phyloP scores from a whole-genome alignment of 1,139 yeast species.

The Taiozyma sp. region DNA sequence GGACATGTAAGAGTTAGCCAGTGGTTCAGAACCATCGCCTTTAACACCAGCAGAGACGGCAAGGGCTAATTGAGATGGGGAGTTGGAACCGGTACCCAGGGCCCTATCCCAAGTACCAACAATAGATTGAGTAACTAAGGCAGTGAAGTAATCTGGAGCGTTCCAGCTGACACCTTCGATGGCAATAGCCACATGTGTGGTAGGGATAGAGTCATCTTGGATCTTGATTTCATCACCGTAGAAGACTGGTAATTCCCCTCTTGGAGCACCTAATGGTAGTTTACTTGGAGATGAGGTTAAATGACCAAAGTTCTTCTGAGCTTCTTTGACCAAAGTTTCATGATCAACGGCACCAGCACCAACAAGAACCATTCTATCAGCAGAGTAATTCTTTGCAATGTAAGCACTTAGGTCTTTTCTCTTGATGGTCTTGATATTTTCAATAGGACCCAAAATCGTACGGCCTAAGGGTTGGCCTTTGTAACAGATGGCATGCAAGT shows the following conservation, averaged over 20 bases:
- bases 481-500: slow-evolving; percentile 88
- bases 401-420: slow-evolving; percentile 74
- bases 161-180: slow-evolving; percentile 99
- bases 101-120: slow-evolving; percentile 98
- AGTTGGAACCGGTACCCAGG: slow-evolving; percentile 66
- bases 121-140: slow-evolving; percentile 93
- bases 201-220: slow-evolving; percentile 79
- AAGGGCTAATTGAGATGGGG: slow-evolving; percentile 75
- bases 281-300: slow-evolving; percentile 63
- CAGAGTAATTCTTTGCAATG: slow-evolving; percentile 83
- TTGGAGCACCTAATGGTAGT: slow-evolving; percentile 68
- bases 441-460: slow-evolving; percentile 95
- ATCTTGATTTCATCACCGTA: slow-evolving; percentile 83
- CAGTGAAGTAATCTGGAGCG: slow-evolving; percentile 92
- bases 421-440: slow-evolving; percentile 76
- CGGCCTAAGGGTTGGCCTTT: slow-evolving; percentile 92
- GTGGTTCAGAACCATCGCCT: slow-evolving; percentile 36
- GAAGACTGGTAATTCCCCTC: slow-evolving; percentile 76
- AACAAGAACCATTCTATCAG: slow-evolving; percentile 95
- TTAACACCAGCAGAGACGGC: slow-evolving; percentile 59
- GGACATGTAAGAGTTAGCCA: slow-evolving; percentile 94
- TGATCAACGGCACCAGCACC: slow-evolving; percentile 96
- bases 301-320: slow-evolving; percentile 72
- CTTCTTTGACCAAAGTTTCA: slow-evolving; percentile 71
- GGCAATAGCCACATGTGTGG: slow-evolving; percentile 88